Percentiles rank a stretch among this genome's conserved stretches.
Conservation (phyloP, 1,284 basidiomycete species). For the Abortiporus biennis region DNA sequence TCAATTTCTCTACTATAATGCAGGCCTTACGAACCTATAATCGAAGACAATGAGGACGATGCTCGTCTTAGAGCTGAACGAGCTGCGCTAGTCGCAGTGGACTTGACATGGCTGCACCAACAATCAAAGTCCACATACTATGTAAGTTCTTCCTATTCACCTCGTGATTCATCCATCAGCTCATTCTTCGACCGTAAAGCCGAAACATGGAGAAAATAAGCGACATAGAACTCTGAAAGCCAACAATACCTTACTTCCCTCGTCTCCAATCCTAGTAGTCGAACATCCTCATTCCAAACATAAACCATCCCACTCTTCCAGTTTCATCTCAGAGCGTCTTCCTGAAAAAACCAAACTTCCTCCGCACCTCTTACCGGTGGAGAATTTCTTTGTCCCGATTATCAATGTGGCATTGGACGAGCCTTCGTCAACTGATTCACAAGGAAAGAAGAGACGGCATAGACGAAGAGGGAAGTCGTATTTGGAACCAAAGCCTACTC, state of each 20-base stretch:
- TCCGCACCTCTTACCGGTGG: conserved; percentile 2
- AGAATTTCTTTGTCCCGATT: background rate
- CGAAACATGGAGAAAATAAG: background rate
- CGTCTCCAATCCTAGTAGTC: background rate
- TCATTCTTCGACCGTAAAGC: background rate
- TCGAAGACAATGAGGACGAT: conserved; percentile 25
- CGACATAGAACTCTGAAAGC: background rate
- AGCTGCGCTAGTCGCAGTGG: conserved; percentile 26
- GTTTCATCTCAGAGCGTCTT: background rate
- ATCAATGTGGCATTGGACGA: conserved; percentile 2
- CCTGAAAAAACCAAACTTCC: conserved; percentile 2
- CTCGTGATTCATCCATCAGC: conserved; percentile 10
- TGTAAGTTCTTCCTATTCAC: conserved; percentile 17
- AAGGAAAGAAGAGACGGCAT: conserved; percentile 9
- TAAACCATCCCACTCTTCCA: background rate
- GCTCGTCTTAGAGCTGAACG: conserved; percentile 19
- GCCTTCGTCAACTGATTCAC: conserved; percentile 6
- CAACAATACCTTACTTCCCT: too few relatives aligned
- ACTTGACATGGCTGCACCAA: conserved; percentile 21
- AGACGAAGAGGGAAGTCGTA: conserved; percentile 11
- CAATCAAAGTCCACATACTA: conserved; percentile 15
- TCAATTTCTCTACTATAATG: background rate
- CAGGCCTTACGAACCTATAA: conserved; percentile 22
- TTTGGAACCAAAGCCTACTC: conserved; percentile 14
- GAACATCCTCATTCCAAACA: background rate